Evolutionary conservation across 2,329 filamentous ascomycete species (phyloP), one percentile per base, ranked within the genome.

Genomic region (Tothia fuscella): DNA sequence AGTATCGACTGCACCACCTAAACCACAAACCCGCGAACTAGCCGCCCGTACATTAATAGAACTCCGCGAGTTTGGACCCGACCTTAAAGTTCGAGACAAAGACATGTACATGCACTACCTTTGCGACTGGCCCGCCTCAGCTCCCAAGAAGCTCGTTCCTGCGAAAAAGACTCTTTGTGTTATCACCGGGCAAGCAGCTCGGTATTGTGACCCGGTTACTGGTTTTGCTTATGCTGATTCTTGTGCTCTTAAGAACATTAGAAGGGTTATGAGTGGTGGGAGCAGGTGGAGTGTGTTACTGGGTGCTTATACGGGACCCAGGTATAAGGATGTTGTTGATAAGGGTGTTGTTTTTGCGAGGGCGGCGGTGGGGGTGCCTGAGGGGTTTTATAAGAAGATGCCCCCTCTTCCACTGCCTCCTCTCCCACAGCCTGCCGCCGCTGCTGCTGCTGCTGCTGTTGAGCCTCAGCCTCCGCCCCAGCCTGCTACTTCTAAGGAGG

Each of bases 161-260:
- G 7, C 20, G 7, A 45, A 38, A 41, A 44, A 38, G 28, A 20
- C 40, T 3, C 39, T 80, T 24, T 98, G 91, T 59, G 80, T 79
- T 37, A 88, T 96, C 55, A 95, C 86, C 1, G 82, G 80, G 53
- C 74, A 80, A 41, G 76, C 80, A 4, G 91, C 89, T 10, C 77
- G 77, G 42, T 96, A 93, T 60, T 75, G 79, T 19, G 91, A 98
- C 58, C 85, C 87, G 0, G 73, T 75, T 50, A 96, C 89, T 0
- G 83, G 84, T 0, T 70, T 96, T 13, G 76, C 80, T 1, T 98
- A 89, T 61, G 73, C 76, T 48, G 89, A 89, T 56, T 67, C 76
- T 32, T 74, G 80, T 47, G 88, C 87, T 0, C 95, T 87, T 62
- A 77, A 77, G 51, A 79, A 93, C 58, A 81, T 96, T 34, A 80